phyloP scores from a whole-genome alignment of 2,329 filamentous ascomycete species.

The Shiraia sp. region DNA sequence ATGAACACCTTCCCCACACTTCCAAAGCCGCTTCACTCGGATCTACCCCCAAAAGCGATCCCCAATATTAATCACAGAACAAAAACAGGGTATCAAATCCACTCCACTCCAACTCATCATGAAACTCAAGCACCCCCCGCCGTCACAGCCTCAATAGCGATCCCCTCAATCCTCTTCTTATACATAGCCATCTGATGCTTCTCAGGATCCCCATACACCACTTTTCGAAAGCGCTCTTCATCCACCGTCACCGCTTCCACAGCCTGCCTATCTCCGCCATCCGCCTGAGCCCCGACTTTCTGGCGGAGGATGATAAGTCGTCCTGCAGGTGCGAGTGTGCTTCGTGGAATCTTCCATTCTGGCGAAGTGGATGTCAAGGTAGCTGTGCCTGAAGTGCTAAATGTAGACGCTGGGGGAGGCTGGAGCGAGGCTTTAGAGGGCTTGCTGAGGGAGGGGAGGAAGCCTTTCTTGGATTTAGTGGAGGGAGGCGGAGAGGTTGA shows the following conservation, averaged over 20 bases:
- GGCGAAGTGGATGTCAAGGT: conserved; percentile 37
- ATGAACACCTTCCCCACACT: too few species aligned
- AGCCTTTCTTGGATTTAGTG: conserved; percentile 10
- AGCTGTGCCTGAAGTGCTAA: conserved; percentile 32
- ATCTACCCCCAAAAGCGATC: too few species aligned
- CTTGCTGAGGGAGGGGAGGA: conserved; percentile 13
- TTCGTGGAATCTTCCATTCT: conserved; percentile 67
- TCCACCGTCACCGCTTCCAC: conserved; percentile 70
- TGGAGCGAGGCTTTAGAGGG: conserved; percentile 29
- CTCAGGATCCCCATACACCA: conserved; percentile 81
- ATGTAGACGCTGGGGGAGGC: neutral
- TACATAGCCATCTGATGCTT: conserved; percentile 83
- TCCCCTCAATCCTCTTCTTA: conserved; percentile 67
- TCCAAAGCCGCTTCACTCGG: too few species aligned
- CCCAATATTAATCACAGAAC: neutral
- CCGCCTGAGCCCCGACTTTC: conserved; percentile 17
- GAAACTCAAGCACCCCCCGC: conserved; percentile 33
- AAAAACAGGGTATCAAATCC: neutral
- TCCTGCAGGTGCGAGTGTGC: conserved; percentile 71
- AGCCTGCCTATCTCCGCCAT: conserved; percentile 49
- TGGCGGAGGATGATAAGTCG: conserved; percentile 65
- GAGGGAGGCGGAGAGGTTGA: neutral
- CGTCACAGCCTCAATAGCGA: conserved; percentile 72
- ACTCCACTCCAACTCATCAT: neutral
- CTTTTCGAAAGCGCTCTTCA: conserved; percentile 68